A percentile compares a stretch with the other conserved stretches of the same genome.
Conservation (phyloP, 345 rosid genomes). For the Brassica rapa region DNA sequence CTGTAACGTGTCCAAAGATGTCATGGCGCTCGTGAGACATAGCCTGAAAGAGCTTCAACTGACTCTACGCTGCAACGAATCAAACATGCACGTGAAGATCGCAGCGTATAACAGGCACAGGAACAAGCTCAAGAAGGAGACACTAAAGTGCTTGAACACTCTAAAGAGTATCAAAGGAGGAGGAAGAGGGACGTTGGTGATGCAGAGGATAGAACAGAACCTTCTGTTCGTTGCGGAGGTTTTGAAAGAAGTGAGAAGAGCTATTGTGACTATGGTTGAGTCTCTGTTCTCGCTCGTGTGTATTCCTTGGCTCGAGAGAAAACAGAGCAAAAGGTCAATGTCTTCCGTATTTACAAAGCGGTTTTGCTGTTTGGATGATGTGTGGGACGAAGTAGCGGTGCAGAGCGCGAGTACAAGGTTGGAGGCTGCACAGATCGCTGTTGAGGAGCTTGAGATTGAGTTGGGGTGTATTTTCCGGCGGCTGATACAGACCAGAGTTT, state of each 20-base stretch:
- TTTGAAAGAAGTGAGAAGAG: constrained; percentile 58
- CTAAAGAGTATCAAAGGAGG: constrained; percentile 48
- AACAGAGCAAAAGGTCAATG: constrained; percentile 39
- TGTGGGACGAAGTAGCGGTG: constrained; percentile 52
- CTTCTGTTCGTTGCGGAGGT: constrained; percentile 52
- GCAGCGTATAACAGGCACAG: constrained; percentile 52
- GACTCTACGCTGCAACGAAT: constrained; percentile 49
- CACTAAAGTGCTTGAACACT: constrained; percentile 54
- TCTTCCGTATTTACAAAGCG: constrained; percentile 40
- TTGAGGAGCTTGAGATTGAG: constrained; percentile 67
- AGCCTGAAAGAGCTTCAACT: constrained; percentile 53
- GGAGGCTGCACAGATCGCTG: constrained; percentile 66
- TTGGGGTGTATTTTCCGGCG: constrained; percentile 62
- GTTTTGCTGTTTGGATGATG: constrained; percentile 37
- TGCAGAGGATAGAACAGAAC: constrained; percentile 34
- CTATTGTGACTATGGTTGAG: constrained; percentile 53
- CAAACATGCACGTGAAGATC: constrained; percentile 44
- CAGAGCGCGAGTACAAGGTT: constrained; percentile 60
- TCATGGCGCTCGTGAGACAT: constrained; percentile 57
- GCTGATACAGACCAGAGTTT: constrained; percentile 79
- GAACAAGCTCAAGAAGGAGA: constrained; percentile 66
- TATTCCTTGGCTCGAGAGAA: constrained; percentile 65
- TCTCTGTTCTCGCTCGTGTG: constrained; percentile 58
- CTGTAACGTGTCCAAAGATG: constrained; percentile 58
- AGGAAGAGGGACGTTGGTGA: constrained; percentile 22